These are phyloP conservation scores for Suillus spraguei DNA, from an alignment of 768 basidiomycete genomes.

Conservation along the genomic window DNA sequence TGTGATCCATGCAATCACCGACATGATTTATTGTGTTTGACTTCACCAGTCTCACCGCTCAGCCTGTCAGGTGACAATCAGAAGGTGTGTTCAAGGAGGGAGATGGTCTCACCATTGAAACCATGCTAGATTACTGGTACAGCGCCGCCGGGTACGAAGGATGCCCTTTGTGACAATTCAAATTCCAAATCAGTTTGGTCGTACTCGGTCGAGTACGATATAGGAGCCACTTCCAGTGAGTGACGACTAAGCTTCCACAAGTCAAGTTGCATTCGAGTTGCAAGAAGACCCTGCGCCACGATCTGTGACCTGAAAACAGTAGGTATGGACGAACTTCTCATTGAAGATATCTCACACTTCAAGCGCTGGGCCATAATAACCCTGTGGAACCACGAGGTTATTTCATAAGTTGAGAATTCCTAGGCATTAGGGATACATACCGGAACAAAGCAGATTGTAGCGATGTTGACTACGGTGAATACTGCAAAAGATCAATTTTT, in stretches of 20 bases:
- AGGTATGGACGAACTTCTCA: too few relatives aligned
- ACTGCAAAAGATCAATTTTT: not conserved
- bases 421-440: not conserved
- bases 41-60: not conserved
- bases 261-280: slow-evolving; percentile 4
- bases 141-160: not conserved
- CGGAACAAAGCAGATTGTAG: not conserved
- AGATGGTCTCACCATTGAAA: not conserved
- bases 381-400: not conserved
- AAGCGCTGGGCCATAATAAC: not conserved
- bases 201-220: not conserved
- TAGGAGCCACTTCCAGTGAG: not conserved
- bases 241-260: not conserved
- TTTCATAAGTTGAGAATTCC: not conserved
- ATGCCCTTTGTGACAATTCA: slow-evolving; percentile 3
- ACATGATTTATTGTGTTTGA: too few relatives aligned
- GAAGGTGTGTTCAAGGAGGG: not conserved
- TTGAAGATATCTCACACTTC: not conserved
- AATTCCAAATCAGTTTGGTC: not conserved
- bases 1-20: not conserved
- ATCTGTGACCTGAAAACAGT: not conserved
- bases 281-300: not conserved
- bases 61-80: not conserved
- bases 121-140: not conserved
- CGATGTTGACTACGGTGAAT: not conserved